A percentile compares a stretch with the other conserved stretches of the same genome.
Conservation (phyloP, 768 basidiomycete species). For the Clavulina sp. region DNA sequence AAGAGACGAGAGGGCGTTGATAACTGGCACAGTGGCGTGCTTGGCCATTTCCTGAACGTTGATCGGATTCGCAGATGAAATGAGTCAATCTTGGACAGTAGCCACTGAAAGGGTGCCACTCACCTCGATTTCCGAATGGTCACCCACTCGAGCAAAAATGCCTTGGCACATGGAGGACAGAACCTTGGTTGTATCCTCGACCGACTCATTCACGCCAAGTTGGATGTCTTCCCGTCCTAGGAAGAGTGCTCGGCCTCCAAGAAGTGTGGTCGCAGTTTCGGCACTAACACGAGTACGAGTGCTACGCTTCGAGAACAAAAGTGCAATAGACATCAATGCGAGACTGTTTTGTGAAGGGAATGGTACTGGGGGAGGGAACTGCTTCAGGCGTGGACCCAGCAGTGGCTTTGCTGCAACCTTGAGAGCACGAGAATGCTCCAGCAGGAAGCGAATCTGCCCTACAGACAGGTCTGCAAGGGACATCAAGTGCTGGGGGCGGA, state of each 20-base stretch:
- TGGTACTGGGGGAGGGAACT: background rate
- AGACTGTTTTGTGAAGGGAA: slow-evolving; percentile 28
- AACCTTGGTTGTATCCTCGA: slow-evolving; percentile 70
- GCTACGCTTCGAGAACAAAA: slow-evolving; percentile 85
- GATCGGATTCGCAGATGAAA: background rate
- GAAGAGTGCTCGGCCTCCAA: slow-evolving; percentile 85
- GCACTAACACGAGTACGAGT: slow-evolving; percentile 81
- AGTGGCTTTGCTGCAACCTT: slow-evolving; percentile 40
- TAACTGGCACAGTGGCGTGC: slow-evolving; percentile 81
- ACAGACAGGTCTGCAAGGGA: slow-evolving; percentile 75
- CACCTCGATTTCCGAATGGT: slow-evolving; percentile 85
- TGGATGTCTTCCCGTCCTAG: slow-evolving; percentile 84
- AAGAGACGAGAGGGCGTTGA: slow-evolving; percentile 87
- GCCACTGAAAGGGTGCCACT: slow-evolving; percentile 11
- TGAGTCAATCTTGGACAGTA: background rate
- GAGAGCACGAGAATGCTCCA: slow-evolving; percentile 45
- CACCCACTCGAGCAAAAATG: slow-evolving; percentile 90
- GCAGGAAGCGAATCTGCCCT: slow-evolving; percentile 48
- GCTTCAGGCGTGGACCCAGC: slow-evolving; percentile 3
- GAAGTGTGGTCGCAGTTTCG: slow-evolving; percentile 59
- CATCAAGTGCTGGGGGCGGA: slow-evolving; percentile 57
- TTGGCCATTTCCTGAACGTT: slow-evolving; percentile 60
- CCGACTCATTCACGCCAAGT: slow-evolving; percentile 83
- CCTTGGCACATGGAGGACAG: slow-evolving; percentile 93
- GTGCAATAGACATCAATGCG: slow-evolving; percentile 67